Evolutionary conservation across 192 early-diverging fungal species (phyloP).

Genomic region (Geranomyces michiganensis): DNA sequence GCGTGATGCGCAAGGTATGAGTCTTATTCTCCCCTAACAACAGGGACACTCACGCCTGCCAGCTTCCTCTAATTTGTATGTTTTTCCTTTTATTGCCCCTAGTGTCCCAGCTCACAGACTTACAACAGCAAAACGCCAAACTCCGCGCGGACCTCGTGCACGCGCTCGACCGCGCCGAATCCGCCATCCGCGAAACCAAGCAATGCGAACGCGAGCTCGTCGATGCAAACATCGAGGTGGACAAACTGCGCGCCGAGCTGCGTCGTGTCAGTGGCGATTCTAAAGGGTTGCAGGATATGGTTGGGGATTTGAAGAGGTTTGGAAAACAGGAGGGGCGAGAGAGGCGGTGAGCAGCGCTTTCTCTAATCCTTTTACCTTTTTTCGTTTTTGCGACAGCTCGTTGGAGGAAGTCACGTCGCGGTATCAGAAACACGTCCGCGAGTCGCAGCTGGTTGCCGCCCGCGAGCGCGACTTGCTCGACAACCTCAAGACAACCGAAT

Average conservation of each 20-base stretch:
- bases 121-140: not conserved
- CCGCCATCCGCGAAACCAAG: conserved; percentile 30
- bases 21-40: not conserved
- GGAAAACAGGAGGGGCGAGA: no score
- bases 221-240: conserved; percentile 20
- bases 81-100: not conserved
- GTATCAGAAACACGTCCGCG: conserved; percentile 46
- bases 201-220: conserved; percentile 21
- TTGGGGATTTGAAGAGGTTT: conserved; percentile 33
- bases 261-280: not conserved
- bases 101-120: conserved; percentile 8
- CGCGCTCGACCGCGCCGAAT: not conserved
- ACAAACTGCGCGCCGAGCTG: conserved; percentile 29
- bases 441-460: conserved; percentile 29
- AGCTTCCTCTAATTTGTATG: no score
- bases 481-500: conserved; percentile 34
- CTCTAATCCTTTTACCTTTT: no score
- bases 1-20: conserved; percentile 34
- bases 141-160: conserved; percentile 16
- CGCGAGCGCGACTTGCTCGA: conserved; percentile 47
- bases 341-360: no score
- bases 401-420: conserved; percentile 44
- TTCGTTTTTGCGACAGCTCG: conserved; percentile 11
- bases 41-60: no score
- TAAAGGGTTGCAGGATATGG: not conserved